A percentile compares a stretch with the other conserved stretches of the same genome.
Evolutionary conservation across 805 yeast genomes (phyloP).

Genomic region (Candida sithepensis): DNA sequence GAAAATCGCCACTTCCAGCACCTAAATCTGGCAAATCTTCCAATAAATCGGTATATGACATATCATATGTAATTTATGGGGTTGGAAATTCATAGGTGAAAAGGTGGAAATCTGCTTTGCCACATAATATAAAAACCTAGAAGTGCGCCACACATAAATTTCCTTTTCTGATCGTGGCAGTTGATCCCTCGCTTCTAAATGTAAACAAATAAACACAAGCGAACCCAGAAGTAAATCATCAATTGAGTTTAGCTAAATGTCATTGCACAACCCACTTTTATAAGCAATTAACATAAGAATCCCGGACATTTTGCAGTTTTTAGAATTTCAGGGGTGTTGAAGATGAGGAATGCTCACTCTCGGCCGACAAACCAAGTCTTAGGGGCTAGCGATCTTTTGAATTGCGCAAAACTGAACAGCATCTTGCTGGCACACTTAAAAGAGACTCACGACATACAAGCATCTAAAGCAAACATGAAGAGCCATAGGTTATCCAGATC

Average conservation of each 20-base stretch:
- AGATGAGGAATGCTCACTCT: neutral
- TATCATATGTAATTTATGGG: too few relatives aligned
- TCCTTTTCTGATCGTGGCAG: neutral
- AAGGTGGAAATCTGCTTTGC: too few relatives aligned
- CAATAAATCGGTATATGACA: too few relatives aligned
- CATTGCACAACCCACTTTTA: too few relatives aligned
- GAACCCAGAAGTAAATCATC: neutral
- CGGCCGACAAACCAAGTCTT: neutral
- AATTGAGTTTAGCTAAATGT: too few relatives aligned
- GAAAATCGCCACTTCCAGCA: too few relatives aligned
- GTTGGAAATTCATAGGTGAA: too few relatives aligned
- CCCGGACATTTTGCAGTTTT: neutral
- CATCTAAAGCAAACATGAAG: neutral
- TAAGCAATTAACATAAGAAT: too few relatives aligned
- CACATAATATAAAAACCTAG: neutral
- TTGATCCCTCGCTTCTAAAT: neutral
- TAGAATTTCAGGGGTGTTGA: neutral
- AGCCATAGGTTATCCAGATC: neutral
- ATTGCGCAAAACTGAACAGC: neutral
- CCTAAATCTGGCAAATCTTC: too few relatives aligned
- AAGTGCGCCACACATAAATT: neutral
- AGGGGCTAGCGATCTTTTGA: neutral
- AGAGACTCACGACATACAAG: neutral
- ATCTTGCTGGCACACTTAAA: neutral
- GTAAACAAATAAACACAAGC: conserved; percentile 1